These are phyloP conservation scores for Vanilla planifolia DNA, from an alignment of 106 monocot genomes.

Conservation along the genomic window DNA sequence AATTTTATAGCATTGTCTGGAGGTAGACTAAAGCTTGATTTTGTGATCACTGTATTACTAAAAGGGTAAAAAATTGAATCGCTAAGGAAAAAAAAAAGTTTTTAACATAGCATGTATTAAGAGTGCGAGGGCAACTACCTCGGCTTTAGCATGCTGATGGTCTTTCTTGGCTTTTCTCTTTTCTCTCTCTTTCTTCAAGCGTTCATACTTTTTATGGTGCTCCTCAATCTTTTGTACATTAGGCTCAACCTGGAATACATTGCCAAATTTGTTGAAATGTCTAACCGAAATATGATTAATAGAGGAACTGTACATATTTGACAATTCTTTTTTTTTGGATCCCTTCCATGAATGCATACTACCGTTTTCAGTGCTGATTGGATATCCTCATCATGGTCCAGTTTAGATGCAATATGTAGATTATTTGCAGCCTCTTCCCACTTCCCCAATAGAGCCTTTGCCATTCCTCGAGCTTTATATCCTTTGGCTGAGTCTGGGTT, in stretches of 20 bases:
- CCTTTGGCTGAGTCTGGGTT: conserved; percentile 86
- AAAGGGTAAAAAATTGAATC: too few relatives aligned
- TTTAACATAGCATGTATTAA: too few relatives aligned
- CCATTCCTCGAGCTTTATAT: conserved; percentile 86
- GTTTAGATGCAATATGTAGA: conserved; percentile 68
- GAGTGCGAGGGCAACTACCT: conserved; percentile 24
- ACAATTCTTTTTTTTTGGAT: not conserved
- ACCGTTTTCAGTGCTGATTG: conserved; percentile 53
- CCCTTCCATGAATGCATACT: not conserved
- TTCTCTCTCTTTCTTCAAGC: conserved; percentile 56
- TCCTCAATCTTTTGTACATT: conserved; percentile 84
- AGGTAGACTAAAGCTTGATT: too few relatives aligned
- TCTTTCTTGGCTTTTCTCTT: conserved; percentile 39
- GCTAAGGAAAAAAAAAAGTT: too few relatives aligned
- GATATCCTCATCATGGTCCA: conserved; percentile 90
- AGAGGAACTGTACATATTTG: not conserved
- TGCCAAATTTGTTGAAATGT: not conserved
- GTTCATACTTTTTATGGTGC: conserved; percentile 71
- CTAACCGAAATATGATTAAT: not conserved
- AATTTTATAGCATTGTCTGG: too few relatives aligned
- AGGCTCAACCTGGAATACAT: conserved; percentile 57
- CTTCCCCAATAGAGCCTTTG: conserved; percentile 61
- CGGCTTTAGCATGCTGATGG: conserved; percentile 29
- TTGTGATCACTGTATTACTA: too few relatives aligned
- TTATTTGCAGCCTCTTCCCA: conserved; percentile 88